phyloP scores from a whole-genome alignment of 1,284 basidiomycete species.

The Cystobasidium slooffiae region DNA sequence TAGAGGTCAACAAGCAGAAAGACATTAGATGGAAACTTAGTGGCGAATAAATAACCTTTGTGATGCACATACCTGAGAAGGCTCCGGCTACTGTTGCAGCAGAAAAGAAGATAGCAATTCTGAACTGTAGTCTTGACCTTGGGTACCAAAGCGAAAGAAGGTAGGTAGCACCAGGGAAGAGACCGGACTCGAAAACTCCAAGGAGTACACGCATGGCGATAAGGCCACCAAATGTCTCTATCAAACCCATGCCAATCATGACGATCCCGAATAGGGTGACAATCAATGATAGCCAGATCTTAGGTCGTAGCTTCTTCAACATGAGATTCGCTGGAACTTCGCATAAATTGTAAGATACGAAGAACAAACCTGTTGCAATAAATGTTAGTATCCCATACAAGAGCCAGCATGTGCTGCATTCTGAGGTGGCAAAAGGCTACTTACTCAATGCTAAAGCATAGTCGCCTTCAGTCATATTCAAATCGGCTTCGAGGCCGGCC shows the following conservation, averaged over 20 bases:
- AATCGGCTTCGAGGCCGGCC: slow-evolving; percentile 49
- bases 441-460: slow-evolving; percentile 47
- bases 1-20: slow-evolving; percentile 51
- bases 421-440: not conserved
- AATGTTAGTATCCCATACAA: slow-evolving; percentile 63
- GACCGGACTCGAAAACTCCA: slow-evolving; percentile 51
- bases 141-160: slow-evolving; percentile 58
- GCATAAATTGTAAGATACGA: slow-evolving; percentile 25
- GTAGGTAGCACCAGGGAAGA: slow-evolving; percentile 45
- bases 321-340: slow-evolving; percentile 58
- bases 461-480: slow-evolving; percentile 47
- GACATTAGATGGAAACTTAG: slow-evolving; percentile 58
- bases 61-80: slow-evolving; percentile 45
- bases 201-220: slow-evolving; percentile 51
- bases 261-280: slow-evolving; percentile 64
- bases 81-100: slow-evolving; percentile 51
- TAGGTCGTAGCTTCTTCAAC: slow-evolving; percentile 70
- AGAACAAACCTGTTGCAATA: slow-evolving; percentile 33
- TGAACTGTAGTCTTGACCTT: slow-evolving; percentile 65
- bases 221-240: slow-evolving; percentile 58
- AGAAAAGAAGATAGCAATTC: slow-evolving; percentile 71
- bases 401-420: slow-evolving; percentile 55
- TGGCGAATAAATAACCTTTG: slow-evolving; percentile 56
- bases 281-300: slow-evolving; percentile 64
- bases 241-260: slow-evolving; percentile 74